Base-by-base conservation (phyloP, 345 rosid species). In the Gossypium stocksii region DNA sequence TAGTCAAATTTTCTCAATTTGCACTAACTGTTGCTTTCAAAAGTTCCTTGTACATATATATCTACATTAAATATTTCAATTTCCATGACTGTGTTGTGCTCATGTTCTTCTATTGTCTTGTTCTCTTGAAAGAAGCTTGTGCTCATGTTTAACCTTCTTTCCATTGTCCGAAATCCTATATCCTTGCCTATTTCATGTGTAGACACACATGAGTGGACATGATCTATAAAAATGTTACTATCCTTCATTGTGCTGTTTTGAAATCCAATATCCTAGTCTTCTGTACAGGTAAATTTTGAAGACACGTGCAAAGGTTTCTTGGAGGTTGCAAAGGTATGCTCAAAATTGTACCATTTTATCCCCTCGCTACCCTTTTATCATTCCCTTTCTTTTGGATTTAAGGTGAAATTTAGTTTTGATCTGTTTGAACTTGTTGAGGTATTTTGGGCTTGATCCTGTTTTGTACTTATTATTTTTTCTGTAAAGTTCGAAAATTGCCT, bases 271-370 rank as follows among this genome's bases (percentile, higher is more conserved):
- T 79, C 12, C 41, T 74, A 44, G 53, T 73, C 46, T 11, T 27
- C 70, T 84, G 54, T 52, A 61, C 86, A 93, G 98, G 94, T 95
- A 57, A 93, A 91, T 75, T 95, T 95, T 88, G 99, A 95, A 86
- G 99, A 95, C 86, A 87, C 98, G 15, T 95, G 97, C 91, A 95
- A 90, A 91, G 98, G 99, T 68, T 95, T 95, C 81, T 83, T 90
- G 45, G 98, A 95, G 85, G 98, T 95, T 79, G 93, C 97, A 23
- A 95, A 93, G 98, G 99, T 95, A 78, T 62, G 48, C 74, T 72
- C 41, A 71, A 23, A 59, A 19, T 78, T 38, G 38, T 12, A 15
- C 16, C 16, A 22, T 63, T 54, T 48, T 34, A 1, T 20, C 13
- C 11, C 70, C 27, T 5, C 29, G n/a, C 51, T 4, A 66, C 52